A percentile compares a stretch with the other conserved stretches of the same genome.
Evolutionary conservation across 345 rosid species (phyloP).

Genomic region (Sonneratia caseolaris): DNA sequence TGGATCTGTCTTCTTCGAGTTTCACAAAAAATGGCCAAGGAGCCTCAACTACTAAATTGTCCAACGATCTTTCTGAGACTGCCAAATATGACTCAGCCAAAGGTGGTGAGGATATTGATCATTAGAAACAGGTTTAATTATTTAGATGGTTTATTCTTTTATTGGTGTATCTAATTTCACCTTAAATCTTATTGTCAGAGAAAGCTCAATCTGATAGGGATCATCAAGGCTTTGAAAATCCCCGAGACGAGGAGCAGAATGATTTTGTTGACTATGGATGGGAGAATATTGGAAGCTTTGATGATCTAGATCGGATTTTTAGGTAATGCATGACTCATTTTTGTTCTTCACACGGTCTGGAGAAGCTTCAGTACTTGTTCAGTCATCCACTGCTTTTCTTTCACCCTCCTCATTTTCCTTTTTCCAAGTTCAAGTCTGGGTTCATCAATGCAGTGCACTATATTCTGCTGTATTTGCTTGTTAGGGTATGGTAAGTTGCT

Average conservation of each 20-base stretch:
- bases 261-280: conserved; percentile 80
- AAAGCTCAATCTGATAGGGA: conserved; percentile 42
- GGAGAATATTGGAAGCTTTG: conserved; percentile 94
- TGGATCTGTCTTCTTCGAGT: conserved; percentile 34
- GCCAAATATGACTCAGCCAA: conserved; percentile 28
- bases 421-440: not conserved
- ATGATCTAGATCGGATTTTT: conserved; percentile 83
- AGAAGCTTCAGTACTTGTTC: not conserved
- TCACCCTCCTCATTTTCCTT: not conserved
- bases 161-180: conserved; percentile 19
- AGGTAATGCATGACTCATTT: conserved; percentile 46
- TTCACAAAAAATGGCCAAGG: conserved; percentile 35
- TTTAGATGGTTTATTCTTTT: conserved; percentile 10
- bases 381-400: not conserved
- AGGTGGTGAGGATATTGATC: conserved; percentile 38
- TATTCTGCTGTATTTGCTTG: not conserved
- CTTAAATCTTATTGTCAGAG: conserved; percentile 32
- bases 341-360: not conserved
- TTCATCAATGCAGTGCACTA: not conserved
- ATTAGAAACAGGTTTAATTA: conserved; percentile 13
- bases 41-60: conserved; percentile 36
- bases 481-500: not conserved
- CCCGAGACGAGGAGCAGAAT: conserved; percentile 52
- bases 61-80: conserved; percentile 35
- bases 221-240: conserved; percentile 40